Evolutionary conservation across 2,329 filamentous ascomycete species (phyloP), one percentile per base, ranked within the genome.

Genomic region (Pseudomassariella vexata): DNA sequence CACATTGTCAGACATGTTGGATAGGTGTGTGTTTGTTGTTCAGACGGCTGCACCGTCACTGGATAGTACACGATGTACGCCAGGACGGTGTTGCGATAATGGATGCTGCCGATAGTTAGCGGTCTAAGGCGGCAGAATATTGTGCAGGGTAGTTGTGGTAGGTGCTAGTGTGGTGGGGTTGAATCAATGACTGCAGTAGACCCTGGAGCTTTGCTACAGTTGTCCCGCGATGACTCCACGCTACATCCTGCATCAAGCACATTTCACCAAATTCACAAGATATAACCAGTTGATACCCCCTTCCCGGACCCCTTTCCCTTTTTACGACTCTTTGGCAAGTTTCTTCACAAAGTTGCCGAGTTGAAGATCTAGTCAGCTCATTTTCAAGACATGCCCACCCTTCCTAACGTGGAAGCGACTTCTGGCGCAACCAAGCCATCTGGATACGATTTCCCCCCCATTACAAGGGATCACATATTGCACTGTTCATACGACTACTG

Each of bases 401-500:
- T 43, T 24, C 47, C 49, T 20, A 43, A 43, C 20, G 29, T 41
- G 25, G 38, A 42, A 24, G 22, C 50, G n/a, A 38, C 37, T 12
- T 19, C 45, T 16, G 32, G 31, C 23, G 27, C 34, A 24, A 11
- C 25, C 34, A 16, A 32, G 44, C 46, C 47, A 22, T 38, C 44
- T 28, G 32, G 37, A 30, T 37, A 34, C 29, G 47, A 44, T 14
- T 96, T 98, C 52, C 85, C 88, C 14, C 86, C 87, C 1, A 75
- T 95, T 36, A 87, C 80, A 19, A 84, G 81, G 53, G 76, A 82
- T 28, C 90, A 98, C 52, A 94, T 98, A 39, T 66, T 95, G 34
- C 84, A 95, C 60, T 98, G 90, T 62, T 94, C 92, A 24, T 95
- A 94, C 59, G 85, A 95, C 55, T 76, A 73, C 38, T 98, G 92